Evolutionary conservation across 108 stramenopile genomes (phyloP), one percentile per base, ranked within the genome.

Genomic region (Cyclotella sp.): DNA sequence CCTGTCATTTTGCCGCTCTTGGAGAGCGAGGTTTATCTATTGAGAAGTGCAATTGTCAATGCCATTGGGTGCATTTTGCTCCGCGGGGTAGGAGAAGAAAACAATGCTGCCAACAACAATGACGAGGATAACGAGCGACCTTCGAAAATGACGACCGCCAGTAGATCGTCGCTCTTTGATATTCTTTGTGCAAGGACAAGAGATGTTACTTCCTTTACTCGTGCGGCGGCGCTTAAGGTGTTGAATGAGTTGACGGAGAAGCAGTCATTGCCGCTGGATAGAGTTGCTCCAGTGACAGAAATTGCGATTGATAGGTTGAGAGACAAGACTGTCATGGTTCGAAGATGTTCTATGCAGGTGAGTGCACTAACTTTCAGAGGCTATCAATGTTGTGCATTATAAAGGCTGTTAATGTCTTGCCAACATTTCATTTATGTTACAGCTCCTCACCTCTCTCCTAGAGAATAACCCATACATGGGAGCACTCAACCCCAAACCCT

Each of bases 391-490:
- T 47, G 10, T n/a, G 18, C 66, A 42, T 42, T 60, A 70, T 39
- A 49, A 44, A 21, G 18, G 19, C 8, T 26, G 18, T 26, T 42
- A 29, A 45, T 52, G 16, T 77, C 30, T 55, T 49, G 29, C 14
- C 9, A 34, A n/a, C 26, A 78, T 16, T 53, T 15, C 15, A 24
- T 64, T 0, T n/a, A 13, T 52, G 47, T 61, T 54, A 24, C 41
- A 95, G 90, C 89, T 97, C 41, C 81, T 98, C 39, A 89, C 89
- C 9, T 63, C 67, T 12, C 73, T 95, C 19, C 79, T 99, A 16
- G 97, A 97, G 77, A 88, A 96, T 77, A 99, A 99, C 76, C 99
- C 98, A 0, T 99, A 85, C 88, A 87, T 88, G 85, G 95, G 93
- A 61, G 77, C 83, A 43, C 89, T 99, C 41, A 95, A 98, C 75